Percentiles rank a stretch among this genome's conserved stretches.
Conservation (phyloP, 164 flowering plant species). For the Santalum album region DNA sequence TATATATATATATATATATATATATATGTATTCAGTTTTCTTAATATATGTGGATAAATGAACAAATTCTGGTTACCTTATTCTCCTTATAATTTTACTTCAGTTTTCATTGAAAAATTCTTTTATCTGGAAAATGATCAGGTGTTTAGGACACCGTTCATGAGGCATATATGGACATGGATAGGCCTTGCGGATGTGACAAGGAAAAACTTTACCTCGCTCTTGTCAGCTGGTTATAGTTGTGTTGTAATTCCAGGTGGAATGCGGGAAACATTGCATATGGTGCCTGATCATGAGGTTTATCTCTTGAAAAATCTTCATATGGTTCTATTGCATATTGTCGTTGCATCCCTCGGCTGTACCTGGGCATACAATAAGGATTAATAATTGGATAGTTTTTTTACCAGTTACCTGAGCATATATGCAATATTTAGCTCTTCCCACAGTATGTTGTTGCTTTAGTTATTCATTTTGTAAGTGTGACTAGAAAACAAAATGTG, state of each 20-base stretch:
- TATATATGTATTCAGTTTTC: neutral
- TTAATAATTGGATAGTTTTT: no score
- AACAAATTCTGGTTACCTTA: neutral
- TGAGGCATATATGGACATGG: constrained; percentile 98
- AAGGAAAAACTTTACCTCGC: constrained; percentile 59
- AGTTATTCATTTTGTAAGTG: no score
- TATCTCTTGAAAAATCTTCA: neutral
- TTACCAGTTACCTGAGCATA: no score
- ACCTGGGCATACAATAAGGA: neutral
- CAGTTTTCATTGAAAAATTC: neutral
- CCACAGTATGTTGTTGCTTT: no score
- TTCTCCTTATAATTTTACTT: neutral
- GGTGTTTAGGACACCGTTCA: constrained; percentile 84
- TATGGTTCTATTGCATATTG: neutral
- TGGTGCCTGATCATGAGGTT: constrained; percentile 85
- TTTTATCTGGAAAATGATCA: constrained; percentile 12
- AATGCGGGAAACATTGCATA: constrained; percentile 63
- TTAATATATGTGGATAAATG: neutral
- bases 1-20: neutral
- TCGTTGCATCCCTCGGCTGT: neutral
- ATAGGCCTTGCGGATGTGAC: constrained; percentile 72
- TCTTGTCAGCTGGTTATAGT: constrained; percentile 74
- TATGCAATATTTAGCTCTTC: no score
- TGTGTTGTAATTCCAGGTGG: constrained; percentile 95
- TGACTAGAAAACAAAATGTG: no score